Evolutionary conservation across 1,284 basidiomycete species (phyloP).

Genomic region (Boletus semigastroideus): DNA sequence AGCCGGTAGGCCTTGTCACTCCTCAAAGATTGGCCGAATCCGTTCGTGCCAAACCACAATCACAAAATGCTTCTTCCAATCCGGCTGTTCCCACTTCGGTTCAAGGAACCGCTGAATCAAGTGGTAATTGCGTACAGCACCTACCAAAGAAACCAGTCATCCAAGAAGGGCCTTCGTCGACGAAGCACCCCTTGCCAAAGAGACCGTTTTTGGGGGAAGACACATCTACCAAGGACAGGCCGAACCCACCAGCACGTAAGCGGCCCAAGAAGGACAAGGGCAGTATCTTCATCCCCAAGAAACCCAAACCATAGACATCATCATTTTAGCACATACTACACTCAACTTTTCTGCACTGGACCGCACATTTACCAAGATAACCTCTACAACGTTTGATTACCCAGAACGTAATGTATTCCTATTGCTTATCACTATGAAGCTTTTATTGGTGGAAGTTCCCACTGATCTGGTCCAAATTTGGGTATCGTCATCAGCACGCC

Average conservation of each 20-base stretch:
- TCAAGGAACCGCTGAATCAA: slow-evolving; percentile 2
- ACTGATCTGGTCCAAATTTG: slow-evolving; percentile 78
- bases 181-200: background rate
- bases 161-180: slow-evolving; percentile 18
- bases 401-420: slow-evolving; percentile 17
- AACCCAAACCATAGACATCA: slow-evolving; percentile 25
- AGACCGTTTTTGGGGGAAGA: background rate
- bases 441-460: slow-evolving; percentile 82
- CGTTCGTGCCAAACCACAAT: slow-evolving; percentile 27
- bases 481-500: slow-evolving; percentile 74
- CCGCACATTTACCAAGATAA: slow-evolving; percentile 7
- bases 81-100: background rate
- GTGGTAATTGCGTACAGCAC: background rate
- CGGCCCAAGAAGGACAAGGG: slow-evolving; percentile 42
- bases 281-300: slow-evolving; percentile 53
- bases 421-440: slow-evolving; percentile 26
- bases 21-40: slow-evolving; percentile 34
- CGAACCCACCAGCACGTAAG: slow-evolving; percentile 30
- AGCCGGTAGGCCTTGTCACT: slow-evolving; percentile 29
- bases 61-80: slow-evolving; percentile 11
- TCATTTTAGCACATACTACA: slow-evolving; percentile 1
- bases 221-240: slow-evolving; percentile 5
- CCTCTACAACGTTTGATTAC: slow-evolving; percentile 4
- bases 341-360: background rate
- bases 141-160: slow-evolving; percentile 26